Evolutionary conservation across 805 yeast species (phyloP).

Genomic region (Yarrowia deformans): DNA sequence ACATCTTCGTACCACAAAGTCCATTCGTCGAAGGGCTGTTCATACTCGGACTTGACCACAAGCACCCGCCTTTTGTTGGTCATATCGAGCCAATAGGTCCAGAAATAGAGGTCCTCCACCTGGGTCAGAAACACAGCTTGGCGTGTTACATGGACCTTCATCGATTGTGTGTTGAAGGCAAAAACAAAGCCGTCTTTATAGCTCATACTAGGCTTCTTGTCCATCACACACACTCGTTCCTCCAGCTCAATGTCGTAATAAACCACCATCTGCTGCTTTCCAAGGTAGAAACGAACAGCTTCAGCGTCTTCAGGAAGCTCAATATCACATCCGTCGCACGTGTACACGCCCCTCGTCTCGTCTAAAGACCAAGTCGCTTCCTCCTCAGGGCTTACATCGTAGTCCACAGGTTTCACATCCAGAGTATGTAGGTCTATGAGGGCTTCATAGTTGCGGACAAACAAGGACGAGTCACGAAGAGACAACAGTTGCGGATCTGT

Average conservation of each 20-base stretch:
- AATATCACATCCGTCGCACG: background rate
- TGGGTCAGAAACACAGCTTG: background rate
- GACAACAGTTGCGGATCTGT: background rate
- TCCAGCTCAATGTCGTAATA: background rate
- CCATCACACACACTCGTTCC: background rate
- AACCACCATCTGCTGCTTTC: background rate
- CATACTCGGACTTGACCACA: conserved; percentile 1
- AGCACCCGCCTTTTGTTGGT: background rate
- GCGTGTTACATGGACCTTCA: background rate
- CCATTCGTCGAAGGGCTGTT: conserved; percentile 4
- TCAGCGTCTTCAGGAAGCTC: background rate
- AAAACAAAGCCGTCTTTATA: background rate
- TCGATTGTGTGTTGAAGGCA: background rate
- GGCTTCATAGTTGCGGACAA: background rate
- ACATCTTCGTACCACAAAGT: conserved; percentile 7
- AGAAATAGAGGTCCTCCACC: background rate
- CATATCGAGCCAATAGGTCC: conserved; percentile 1
- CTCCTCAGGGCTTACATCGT: background rate
- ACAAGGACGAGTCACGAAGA: background rate
- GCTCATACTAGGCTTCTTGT: background rate
- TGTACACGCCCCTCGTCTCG: background rate
- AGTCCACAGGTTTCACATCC: background rate
- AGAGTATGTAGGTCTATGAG: background rate
- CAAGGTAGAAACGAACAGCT: background rate
- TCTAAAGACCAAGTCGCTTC: background rate